Base-by-base conservation (phyloP, 495 filamentous ascomycete species). In the Rostrohypoxylon terebratum region DNA sequence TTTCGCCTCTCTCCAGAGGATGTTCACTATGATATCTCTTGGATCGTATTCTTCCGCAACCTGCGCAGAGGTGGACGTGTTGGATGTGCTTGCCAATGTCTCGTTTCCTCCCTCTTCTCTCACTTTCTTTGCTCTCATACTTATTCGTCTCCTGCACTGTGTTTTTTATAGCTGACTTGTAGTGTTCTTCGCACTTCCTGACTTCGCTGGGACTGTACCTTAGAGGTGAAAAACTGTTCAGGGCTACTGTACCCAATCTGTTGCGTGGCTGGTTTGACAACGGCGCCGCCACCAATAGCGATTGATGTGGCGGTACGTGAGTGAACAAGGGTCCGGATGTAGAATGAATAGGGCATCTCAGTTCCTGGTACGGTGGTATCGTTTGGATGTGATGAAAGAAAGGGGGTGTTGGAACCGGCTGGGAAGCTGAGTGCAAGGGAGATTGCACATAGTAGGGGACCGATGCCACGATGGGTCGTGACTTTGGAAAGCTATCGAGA, bases 21-120 rank as follows among this genome's bases (percentile, higher is more conserved):
- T 77, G 60, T 59, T 31, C 58, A 16, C 38, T 66, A 1, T 74
- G 74, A 21, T 71, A 75, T 50, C n/a, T 47, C 38, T 33, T 63
- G 10, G 76, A 71, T 16, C 72, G 53, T 51, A 58, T 64, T 47
- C 70, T 65, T 23, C 76, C 76, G 42, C 76, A 78, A 13, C 58
- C 69, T 18, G 57, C 51, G 45, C 76, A 78, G n/a, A 67, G 31
- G 63, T 75, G 71, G 23, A 50, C 34, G 59, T 77, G 72, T 3
- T 55, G 69, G 20, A 71, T 69, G 34, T 58, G 66, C 23, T 68
- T 73, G n/a, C 69, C 57, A 16, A 73, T 31, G 10, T 67, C 50
- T 1, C 50, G 23, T 25, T 66, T 38, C 28, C 58, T 47, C 33
- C 31, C 40, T 1, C 5, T 28, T 8, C 14, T 53, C 48, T 50